Percentiles rank a stretch among this genome's conserved stretches.
These are phyloP conservation scores for Craspedostauros australis DNA, from an alignment of 108 stramenopile genomes.

Conservation along the genomic window DNA sequence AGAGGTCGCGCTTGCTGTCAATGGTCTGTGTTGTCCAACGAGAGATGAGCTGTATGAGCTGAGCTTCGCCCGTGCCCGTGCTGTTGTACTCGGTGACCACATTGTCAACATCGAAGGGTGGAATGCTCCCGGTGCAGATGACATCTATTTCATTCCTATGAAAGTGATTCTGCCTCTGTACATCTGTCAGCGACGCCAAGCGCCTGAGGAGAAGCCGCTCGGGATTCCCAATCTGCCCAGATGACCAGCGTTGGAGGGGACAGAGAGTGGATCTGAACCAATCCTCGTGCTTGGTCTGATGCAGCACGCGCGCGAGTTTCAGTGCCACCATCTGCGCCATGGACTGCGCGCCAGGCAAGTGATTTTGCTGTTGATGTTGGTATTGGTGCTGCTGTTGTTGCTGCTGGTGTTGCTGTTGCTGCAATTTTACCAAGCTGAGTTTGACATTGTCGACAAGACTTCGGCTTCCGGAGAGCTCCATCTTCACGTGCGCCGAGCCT, in stretches of 20 bases:
- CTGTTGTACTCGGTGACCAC: conserved; percentile 54
- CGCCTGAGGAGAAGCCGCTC: conserved; percentile 48
- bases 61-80: conserved; percentile 47
- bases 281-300: conserved; percentile 64
- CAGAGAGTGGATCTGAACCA: conserved; percentile 55
- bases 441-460: conserved; percentile 62
- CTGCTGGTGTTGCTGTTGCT: no score
- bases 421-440: no score
- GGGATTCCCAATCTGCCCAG: conserved; percentile 32
- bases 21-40: conserved; percentile 59
- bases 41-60: conserved; percentile 35
- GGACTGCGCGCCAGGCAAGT: no score
- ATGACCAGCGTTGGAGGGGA: conserved; percentile 40
- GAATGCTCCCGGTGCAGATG: conserved; percentile 37
- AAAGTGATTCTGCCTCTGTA: conserved; percentile 64
- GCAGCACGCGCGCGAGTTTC: conserved; percentile 49
- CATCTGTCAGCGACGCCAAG: conserved; percentile 30
- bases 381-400: no score
- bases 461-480: conserved; percentile 63
- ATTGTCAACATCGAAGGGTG: conserved; percentile 27
- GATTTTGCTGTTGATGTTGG: no score
- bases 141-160: conserved; percentile 62
- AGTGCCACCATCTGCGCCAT: conserved; percentile 40
- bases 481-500: conserved; percentile 70
- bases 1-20: conserved; percentile 31